phyloP scores from a whole-genome alignment of 2,329 filamentous ascomycete genomes.

The Shiraia sp. region DNA sequence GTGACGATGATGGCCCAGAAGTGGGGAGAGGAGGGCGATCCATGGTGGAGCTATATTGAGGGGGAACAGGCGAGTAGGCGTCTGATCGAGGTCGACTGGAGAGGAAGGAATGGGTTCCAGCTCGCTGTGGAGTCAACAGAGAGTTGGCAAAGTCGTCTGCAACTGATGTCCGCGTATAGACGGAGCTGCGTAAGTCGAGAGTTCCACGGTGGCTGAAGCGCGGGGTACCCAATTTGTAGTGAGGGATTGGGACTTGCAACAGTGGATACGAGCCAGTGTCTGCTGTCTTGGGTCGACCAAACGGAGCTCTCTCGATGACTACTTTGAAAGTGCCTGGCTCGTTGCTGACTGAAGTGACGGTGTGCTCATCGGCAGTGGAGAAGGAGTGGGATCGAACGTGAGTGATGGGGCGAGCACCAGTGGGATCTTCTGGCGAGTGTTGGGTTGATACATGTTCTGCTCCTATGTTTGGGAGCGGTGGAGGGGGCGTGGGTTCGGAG shows the following conservation, averaged over 20 bases:
- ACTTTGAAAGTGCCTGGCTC: conserved; percentile 76
- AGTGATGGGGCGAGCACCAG: conserved; percentile 23
- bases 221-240: conserved; percentile 81
- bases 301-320: conserved; percentile 71
- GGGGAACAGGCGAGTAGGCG: conserved; percentile 40
- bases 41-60: conserved; percentile 42
- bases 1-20: conserved; percentile 40
- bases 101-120: conserved; percentile 37
- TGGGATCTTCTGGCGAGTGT: conserved; percentile 17
- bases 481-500: conserved; percentile 28
- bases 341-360: conserved; percentile 51
- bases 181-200: conserved; percentile 78
- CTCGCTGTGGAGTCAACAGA: conserved; percentile 50
- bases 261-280: conserved; percentile 60
- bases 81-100: conserved; percentile 43
- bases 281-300: conserved; percentile 66
- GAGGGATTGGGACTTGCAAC: conserved; percentile 77
- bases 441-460: conserved; percentile 20
- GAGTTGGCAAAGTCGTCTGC: conserved; percentile 72
- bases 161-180: conserved; percentile 68
- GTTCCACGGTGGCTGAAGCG: conserved; percentile 78
- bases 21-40: conserved; percentile 38
- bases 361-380: conserved; percentile 72
- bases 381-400: conserved; percentile 70
- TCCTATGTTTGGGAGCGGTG: conserved; percentile 20